Evolutionary conservation across 2,329 filamentous ascomycete genomes (phyloP).

Genomic region (Pseudogymnoascus sp.): DNA sequence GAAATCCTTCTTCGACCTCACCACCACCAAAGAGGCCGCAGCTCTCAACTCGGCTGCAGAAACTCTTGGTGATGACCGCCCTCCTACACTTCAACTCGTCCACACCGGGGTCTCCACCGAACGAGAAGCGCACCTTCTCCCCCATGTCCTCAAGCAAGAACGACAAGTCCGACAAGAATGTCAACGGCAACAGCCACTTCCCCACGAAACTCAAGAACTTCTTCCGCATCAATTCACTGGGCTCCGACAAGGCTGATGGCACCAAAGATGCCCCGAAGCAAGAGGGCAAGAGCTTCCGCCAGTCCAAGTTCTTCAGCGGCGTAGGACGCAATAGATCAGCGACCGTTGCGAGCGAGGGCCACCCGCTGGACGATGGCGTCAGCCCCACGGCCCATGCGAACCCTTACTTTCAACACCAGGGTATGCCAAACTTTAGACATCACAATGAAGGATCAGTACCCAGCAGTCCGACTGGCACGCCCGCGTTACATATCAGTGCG

Average conservation of each 20-base stretch:
- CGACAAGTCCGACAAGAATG: conserved; percentile 39
- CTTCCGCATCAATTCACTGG: conserved; percentile 56
- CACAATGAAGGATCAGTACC: conserved; percentile 91
- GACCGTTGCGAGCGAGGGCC: conserved; percentile 87
- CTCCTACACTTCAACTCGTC: conserved; percentile 4
- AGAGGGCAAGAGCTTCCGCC: conserved; percentile 52
- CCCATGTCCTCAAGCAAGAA: conserved; percentile 23
- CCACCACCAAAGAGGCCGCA: background rate
- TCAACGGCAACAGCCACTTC: conserved; percentile 49
- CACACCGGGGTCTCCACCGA: conserved; percentile 13
- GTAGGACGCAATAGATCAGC: conserved; percentile 82
- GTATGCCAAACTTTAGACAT: conserved; percentile 84
- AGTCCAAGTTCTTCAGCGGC: conserved; percentile 81
- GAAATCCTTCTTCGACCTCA: background rate
- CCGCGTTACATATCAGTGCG: conserved; percentile 64
- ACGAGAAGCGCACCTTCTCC: conserved; percentile 29
- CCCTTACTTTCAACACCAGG: conserved; percentile 95
- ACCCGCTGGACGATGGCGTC: conserved; percentile 77
- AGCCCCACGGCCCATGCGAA: conserved; percentile 93
- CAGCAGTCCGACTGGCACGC: conserved; percentile 68
- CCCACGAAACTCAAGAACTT: conserved; percentile 63
- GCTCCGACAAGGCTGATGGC: conserved; percentile 28
- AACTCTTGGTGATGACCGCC: conserved; percentile 5
- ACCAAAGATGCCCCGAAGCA: conserved; percentile 27
- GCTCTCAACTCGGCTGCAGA: background rate